Base-by-base conservation (phyloP, 2,329 filamentous ascomycete species). In the Nemania diffusa region DNA sequence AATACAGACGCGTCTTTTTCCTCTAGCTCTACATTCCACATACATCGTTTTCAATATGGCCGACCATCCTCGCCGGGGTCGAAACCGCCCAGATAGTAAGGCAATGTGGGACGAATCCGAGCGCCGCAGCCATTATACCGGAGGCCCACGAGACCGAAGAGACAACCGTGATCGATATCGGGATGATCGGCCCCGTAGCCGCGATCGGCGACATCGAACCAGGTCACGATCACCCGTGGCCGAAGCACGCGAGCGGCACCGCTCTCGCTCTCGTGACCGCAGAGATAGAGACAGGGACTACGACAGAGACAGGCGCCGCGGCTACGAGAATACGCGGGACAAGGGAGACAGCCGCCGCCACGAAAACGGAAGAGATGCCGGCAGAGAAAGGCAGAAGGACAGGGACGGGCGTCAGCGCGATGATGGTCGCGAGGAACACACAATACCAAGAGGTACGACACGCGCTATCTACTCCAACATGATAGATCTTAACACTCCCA, bases 51-150 rank as follows among this genome's bases (percentile, higher is more conserved):
- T 20, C 44, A 77, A 29, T 56, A 88, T 88, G 86, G 78, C 84
- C 26, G 85, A 87, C 72, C 83, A 83, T 71, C 81, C 85, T 67
- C 77, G 83, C 59, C 81, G 83, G 13, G 71, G 70, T 26, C 75
- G 79, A 51, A 75, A 74, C 40, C 79, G 80, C 44, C 82, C 82
- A n/a, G 88, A 90, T 72, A 88, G 85, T 77, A 85, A 84, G 57
- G 82, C 86, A 59, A 88, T 88, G 84, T 88, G 87, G 86, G 88
- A 91, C 69, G 84, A 86, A 48, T 79, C 82, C 11, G 82, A 84
- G 62, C 79, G 81, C 20, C 79, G 78, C 60, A 77, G 78, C 60
- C 78, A 79, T 29, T 72, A 72, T 40, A 67, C 68, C 26, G 67
- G 73, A 59, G 67, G 67, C 29, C 32, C 65, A 32, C 71, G 73